Evolutionary conservation across 1,284 basidiomycete species (phyloP).

Genomic region (Cutaneotrichosporon sp.): DNA sequence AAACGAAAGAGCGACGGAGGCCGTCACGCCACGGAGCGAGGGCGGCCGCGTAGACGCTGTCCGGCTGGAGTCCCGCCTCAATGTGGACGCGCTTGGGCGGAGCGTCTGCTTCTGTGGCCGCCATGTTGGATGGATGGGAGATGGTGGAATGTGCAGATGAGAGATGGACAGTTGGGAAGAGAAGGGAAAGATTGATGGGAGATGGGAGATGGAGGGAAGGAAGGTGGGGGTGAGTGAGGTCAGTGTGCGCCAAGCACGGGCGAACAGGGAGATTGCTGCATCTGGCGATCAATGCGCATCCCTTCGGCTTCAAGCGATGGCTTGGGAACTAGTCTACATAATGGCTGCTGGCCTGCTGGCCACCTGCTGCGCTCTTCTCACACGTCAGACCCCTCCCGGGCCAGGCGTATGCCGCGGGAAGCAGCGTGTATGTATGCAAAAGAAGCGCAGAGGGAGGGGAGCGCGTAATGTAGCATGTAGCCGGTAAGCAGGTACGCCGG

Average conservation of each 20-base stretch:
- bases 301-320: background rate
- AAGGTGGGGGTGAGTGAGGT: background rate
- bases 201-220: too few species aligned
- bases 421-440: too few species aligned
- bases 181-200: too few species aligned
- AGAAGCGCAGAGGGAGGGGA: too few species aligned
- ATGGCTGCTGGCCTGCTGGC: too few species aligned
- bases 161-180: too few species aligned
- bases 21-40: constrained; percentile 69
- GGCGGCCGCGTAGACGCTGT: constrained; percentile 63
- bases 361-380: background rate
- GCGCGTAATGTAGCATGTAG: too few species aligned
- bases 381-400: too few species aligned
- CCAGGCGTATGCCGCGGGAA: too few species aligned
- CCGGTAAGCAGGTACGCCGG: too few species aligned
- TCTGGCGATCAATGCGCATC: background rate
- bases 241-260: background rate
- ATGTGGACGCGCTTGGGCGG: background rate
- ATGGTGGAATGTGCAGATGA: background rate
- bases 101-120: background rate
- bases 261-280: background rate
- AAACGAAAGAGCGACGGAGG: constrained; percentile 64
- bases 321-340: too few species aligned
- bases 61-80: constrained; percentile 52
- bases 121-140: background rate